Evolutionary conservation across 139 green algal genomes (phyloP).

Genomic region (Tetraselmis striata): DNA sequence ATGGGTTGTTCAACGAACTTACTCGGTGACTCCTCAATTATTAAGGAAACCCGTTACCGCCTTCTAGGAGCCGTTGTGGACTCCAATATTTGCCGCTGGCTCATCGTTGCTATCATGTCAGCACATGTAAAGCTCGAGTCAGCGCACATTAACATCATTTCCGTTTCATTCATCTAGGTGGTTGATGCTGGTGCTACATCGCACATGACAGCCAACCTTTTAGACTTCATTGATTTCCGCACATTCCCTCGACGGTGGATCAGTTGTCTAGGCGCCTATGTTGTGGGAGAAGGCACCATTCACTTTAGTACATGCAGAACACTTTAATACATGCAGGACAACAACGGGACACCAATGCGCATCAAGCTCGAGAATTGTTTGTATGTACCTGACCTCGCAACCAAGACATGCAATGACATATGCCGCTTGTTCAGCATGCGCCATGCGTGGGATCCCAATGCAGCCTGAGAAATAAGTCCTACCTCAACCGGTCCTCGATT

Average conservation of each 20-base stretch:
- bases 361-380: neutral
- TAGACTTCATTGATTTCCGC: neutral
- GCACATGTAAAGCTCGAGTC: neutral
- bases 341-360: neutral
- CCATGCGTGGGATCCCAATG: neutral
- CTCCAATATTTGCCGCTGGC: neutral
- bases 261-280: neutral
- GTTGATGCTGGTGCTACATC: neutral
- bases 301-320: too few relatives aligned
- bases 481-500: neutral
- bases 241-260: neutral
- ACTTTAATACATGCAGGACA: neutral
- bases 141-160: neutral
- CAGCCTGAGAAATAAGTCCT: neutral
- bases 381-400: neutral
- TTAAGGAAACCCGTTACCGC: neutral
- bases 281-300: neutral
- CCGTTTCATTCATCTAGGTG: neutral
- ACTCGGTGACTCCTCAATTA: neutral
- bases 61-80: neutral
- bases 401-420: neutral
- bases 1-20: neutral
- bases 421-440: neutral
- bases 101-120: neutral
- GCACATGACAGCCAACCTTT: neutral